Conservation (phyloP, 495 filamentous ascomycete species). For the Tuber melanosporum region DNA sequence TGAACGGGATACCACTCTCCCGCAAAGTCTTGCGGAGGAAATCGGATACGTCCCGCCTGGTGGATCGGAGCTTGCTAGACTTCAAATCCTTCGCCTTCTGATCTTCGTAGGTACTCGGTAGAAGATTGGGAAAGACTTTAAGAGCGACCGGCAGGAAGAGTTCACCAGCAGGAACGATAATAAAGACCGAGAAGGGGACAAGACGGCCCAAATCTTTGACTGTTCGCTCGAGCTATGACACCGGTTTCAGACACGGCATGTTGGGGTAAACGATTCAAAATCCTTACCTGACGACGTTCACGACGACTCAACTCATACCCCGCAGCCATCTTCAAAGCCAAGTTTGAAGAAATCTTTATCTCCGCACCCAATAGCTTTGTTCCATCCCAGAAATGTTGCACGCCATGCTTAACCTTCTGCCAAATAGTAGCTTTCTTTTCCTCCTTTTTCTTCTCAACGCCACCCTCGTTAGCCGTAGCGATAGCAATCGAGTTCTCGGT, state of each 20-base stretch:
- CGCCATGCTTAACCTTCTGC: conserved; percentile 90
- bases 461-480: conserved; percentile 50
- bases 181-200: conserved; percentile 92
- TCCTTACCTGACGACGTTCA: conserved; percentile 74
- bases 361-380: conserved; percentile 95
- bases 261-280: conserved; percentile 6
- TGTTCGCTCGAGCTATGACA: conserved; percentile 67
- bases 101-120: conserved; percentile 94
- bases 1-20: conserved; percentile 80
- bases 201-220: conserved; percentile 88
- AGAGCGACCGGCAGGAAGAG: conserved; percentile 88
- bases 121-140: conserved; percentile 89
- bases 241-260: not conserved
- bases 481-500: conserved; percentile 44
- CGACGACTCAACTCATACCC: conserved; percentile 93
- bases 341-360: conserved; percentile 79
- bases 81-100: conserved; percentile 85
- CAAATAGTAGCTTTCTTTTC: conserved; percentile 77
- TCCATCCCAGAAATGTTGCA: conserved; percentile 95
- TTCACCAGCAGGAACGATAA: conserved; percentile 95
- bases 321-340: conserved; percentile 94
- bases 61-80: conserved; percentile 71
- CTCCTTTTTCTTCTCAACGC: conserved; percentile 64
- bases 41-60: conserved; percentile 85
- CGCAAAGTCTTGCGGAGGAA: conserved; percentile 86